Base-by-base conservation (phyloP, 768 basidiomycete species). In the Mycena belliarum region DNA sequence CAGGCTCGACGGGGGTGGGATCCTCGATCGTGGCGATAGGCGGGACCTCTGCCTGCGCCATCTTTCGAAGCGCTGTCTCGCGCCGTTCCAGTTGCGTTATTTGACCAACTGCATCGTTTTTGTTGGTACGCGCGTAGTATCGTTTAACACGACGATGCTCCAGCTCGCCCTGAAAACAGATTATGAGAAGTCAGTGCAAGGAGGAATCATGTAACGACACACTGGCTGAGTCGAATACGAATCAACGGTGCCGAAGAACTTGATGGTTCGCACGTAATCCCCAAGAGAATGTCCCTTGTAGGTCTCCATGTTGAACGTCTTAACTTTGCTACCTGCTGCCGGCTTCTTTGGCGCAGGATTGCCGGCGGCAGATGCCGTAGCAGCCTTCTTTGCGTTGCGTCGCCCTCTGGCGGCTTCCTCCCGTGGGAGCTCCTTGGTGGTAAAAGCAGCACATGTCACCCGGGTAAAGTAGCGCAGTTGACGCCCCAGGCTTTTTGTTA, bases 151-250 rank as follows among this genome's bases (percentile, higher is more conserved):
- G 45, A 0, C 57, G 59, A 51, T 79, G 79, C 52, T 77, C 70
- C 0, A 70, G 67, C 56, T 79, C 75, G 2, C 73, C 72, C 76
- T 78, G 29, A 14, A 32, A 18, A n/a, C n/a, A 26, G n/a, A 38
- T 8, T 10, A 4, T 15, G 14, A 43, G 26, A 6, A 49, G 23
- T 3, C 15, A 41, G 4, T n/a, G 10, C 1, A n/a, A 23, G 24
- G 20, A 16, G 12, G n/a, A 25, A 20, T 5, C 29, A 40, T 28
- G 61, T 28, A 32, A 32, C 29, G 12, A 32, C 8, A 56, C 65
- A 79, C 77, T 9, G 66, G 42, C 24, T 75, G 70, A 2, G 74
- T 78, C 0, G 72, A 71, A 52, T 73, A 78, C 2, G 64, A 67
- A 43, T 80, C 75, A 3, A 71, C 72, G 1, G 73, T 73, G 0